A percentile compares a stretch with the other conserved stretches of the same genome.
phyloP scores from a whole-genome alignment of 176 grass and related monocot species.

The Lolium perenne region DNA sequence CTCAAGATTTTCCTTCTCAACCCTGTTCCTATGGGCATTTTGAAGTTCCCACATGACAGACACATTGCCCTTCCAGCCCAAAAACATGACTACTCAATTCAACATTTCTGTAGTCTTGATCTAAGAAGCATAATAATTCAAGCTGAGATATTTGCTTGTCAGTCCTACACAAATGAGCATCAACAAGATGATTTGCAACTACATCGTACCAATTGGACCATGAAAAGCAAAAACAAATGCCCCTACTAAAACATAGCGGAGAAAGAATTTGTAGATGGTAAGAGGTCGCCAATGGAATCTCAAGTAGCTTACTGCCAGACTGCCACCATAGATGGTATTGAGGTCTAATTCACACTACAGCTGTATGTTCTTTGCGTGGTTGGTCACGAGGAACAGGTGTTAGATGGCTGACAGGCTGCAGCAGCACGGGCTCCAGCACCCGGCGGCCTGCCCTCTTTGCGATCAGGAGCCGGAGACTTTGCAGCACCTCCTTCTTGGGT shows the following conservation, averaged over 20 bases:
- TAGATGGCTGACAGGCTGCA: too few relatives aligned
- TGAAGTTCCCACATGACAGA: neutral
- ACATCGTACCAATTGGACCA: conserved; percentile 12
- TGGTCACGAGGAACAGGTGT: too few relatives aligned
- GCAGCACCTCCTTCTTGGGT: too few relatives aligned
- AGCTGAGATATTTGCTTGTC: conserved; percentile 22
- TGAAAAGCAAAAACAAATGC: neutral
- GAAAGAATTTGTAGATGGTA: neutral
- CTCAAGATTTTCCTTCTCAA: neutral
- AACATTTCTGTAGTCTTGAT: neutral
- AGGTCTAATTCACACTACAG: too few relatives aligned
- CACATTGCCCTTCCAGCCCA: conserved; percentile 17
- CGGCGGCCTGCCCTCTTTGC: too few relatives aligned
- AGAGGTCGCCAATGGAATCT: neutral
- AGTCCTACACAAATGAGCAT: neutral
- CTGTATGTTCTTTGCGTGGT: too few relatives aligned
- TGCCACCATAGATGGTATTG: too few relatives aligned
- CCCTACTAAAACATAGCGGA: neutral
- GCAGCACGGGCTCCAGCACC: too few relatives aligned
- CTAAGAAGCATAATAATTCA: neutral
- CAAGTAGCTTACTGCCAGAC: neutral
- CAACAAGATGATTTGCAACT: neutral
- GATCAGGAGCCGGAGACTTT: too few relatives aligned
- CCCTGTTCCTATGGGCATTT: neutral
- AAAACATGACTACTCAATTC: neutral